These are phyloP conservation scores for Selenicereus undatus DNA, from an alignment of 148 eudicot species.

Conservation along the genomic window DNA sequence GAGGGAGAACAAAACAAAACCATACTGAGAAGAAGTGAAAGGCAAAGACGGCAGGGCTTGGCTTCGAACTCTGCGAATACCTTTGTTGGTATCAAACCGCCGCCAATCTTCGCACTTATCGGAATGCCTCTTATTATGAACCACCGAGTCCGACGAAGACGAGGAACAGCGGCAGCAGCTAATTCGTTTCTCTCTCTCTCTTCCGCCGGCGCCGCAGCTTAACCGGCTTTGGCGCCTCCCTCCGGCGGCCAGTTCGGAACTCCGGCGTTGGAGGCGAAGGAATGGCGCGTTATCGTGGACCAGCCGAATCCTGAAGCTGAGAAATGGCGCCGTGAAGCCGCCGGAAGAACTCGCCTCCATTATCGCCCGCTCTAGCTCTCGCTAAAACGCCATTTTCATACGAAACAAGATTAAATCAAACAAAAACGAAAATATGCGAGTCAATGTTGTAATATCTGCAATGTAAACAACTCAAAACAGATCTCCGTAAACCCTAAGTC, in stretches of 20 bases:
- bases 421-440: background rate
- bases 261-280: slow-evolving; percentile 10
- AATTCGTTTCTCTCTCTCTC: slow-evolving; percentile 15
- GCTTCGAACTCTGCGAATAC: slow-evolving; percentile 30
- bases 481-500: slow-evolving; percentile 11
- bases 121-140: slow-evolving; percentile 28
- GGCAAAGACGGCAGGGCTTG: slow-evolving; percentile 64
- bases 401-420: background rate
- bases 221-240: slow-evolving; percentile 7
- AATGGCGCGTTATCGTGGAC: slow-evolving; percentile 16
- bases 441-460: background rate
- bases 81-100: slow-evolving; percentile 37
- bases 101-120: slow-evolving; percentile 50
- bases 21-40: slow-evolving; percentile 54
- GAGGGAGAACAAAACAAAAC: background rate
- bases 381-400: slow-evolving; percentile 23
- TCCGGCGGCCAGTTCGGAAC: slow-evolving; percentile 18
- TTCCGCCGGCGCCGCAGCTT: slow-evolving; percentile 7
- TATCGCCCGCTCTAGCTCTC: background rate
- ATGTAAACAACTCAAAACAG: background rate
- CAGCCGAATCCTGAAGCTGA: slow-evolving; percentile 22
- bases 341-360: slow-evolving; percentile 65
- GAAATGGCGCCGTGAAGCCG: slow-evolving; percentile 44
- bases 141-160: slow-evolving; percentile 28
- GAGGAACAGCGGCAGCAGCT: slow-evolving; percentile 27